phyloP scores from a whole-genome alignment of 148 eudicot species.

The Fallopia convolvulus region DNA sequence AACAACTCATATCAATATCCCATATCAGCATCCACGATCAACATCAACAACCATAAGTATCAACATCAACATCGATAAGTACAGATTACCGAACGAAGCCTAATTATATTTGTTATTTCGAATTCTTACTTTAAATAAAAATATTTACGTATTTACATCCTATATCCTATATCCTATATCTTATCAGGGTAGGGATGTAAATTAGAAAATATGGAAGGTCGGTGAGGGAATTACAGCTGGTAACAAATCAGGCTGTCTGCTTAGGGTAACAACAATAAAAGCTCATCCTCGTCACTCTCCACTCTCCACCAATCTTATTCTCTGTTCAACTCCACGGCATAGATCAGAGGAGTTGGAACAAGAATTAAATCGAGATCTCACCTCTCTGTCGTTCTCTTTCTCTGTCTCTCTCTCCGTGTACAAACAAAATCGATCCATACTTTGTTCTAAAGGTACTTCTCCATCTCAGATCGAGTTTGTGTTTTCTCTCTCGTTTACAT shows the following conservation, averaged over 20 bases:
- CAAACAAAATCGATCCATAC: not conserved
- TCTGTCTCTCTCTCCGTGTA: not conserved
- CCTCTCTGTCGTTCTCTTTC: not conserved
- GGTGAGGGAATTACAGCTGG: too few species aligned
- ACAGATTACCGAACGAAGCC: too few species aligned
- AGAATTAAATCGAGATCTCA: not conserved
- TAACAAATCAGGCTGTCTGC: not conserved
- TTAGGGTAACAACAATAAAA: not conserved
- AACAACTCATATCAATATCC: too few species aligned
- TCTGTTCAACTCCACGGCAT: constrained; percentile 14
- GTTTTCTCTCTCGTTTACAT: not conserved
- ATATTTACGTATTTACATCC: too few species aligned
- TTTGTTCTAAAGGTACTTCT: not conserved
- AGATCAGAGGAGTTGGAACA: constrained; percentile 19
- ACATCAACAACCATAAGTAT: too few species aligned
- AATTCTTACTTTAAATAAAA: too few species aligned
- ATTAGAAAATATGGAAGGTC: too few species aligned
- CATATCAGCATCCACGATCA: too few species aligned
- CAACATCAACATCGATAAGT: too few species aligned
- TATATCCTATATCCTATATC: too few species aligned
- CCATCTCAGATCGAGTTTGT: not conserved
- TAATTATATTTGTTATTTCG: too few species aligned
- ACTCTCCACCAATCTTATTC: not conserved
- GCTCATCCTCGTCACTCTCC: not conserved
- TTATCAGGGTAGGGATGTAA: too few species aligned